Conservation (phyloP, 768 basidiomycete species). For the Jaapia argillacea region DNA sequence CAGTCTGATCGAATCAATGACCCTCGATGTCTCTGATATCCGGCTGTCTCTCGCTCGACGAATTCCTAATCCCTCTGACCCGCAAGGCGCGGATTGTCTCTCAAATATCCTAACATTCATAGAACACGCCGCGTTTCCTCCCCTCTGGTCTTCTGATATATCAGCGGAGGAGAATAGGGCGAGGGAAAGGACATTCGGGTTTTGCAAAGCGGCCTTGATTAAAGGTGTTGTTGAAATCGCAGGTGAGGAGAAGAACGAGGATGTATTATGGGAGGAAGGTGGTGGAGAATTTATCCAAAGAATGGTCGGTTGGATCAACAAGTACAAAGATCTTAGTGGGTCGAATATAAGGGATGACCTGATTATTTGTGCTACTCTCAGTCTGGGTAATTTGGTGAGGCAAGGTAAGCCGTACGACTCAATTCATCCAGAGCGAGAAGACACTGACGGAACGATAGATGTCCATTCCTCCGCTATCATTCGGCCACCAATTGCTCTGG, state of each 20-base stretch:
- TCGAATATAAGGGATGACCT: slow-evolving; percentile 55
- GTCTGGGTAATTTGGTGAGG: slow-evolving; percentile 73
- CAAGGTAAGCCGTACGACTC: too few species aligned
- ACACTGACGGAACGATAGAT: too few species aligned
- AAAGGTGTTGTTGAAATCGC: slow-evolving; percentile 81
- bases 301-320: slow-evolving; percentile 70
- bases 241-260: slow-evolving; percentile 70
- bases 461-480: too few species aligned
- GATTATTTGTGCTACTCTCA: slow-evolving; percentile 72
- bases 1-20: slow-evolving; percentile 66
- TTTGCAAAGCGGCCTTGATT: slow-evolving; percentile 80
- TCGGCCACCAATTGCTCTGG: slow-evolving; percentile 56
- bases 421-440: too few species aligned
- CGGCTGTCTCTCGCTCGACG: slow-evolving; percentile 64
- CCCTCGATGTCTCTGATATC: slow-evolving; percentile 70
- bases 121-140: slow-evolving; percentile 59
- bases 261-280: slow-evolving; percentile 61
- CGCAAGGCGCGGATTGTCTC: slow-evolving; percentile 47
- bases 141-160: slow-evolving; percentile 42
- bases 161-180: slow-evolving; percentile 41
- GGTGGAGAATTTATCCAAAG: slow-evolving; percentile 68
- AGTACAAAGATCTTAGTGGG: slow-evolving; percentile 31
- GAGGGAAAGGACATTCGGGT: slow-evolving; percentile 65
- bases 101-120: slow-evolving; percentile 62
- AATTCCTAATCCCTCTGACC: slow-evolving; percentile 45